A percentile compares a stretch with the other conserved stretches of the same genome.
These are phyloP conservation scores for Talaromyces sp. DNA, from an alignment of 2,329 filamentous ascomycete species.

Conservation along the genomic window DNA sequence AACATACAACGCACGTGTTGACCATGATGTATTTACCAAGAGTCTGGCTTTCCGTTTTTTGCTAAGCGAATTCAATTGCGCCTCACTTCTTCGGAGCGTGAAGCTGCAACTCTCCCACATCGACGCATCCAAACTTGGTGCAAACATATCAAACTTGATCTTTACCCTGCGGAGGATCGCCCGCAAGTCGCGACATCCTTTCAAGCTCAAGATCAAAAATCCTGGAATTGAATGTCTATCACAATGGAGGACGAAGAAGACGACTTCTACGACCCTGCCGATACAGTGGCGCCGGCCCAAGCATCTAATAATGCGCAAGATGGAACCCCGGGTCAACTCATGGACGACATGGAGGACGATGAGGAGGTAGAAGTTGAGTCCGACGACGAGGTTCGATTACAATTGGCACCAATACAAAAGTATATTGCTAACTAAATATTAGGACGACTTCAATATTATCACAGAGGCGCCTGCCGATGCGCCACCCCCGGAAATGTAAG, in stretches of 20 bases:
- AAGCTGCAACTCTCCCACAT: not conserved
- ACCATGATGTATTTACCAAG: too few relatives aligned
- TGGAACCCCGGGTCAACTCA: conserved; percentile 29
- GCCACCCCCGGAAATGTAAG: conserved; percentile 41
- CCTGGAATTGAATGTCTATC: conserved; percentile 12
- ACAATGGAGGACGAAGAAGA: conserved; percentile 53
- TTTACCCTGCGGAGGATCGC: conserved; percentile 18
- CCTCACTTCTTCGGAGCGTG: not conserved
- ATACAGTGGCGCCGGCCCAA: conserved; percentile 36
- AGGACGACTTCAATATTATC: conserved; percentile 56
- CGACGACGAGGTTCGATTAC: conserved; percentile 32
- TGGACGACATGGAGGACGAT: conserved; percentile 40
- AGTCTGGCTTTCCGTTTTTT: too few relatives aligned
- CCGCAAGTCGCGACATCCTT: conserved; percentile 14
- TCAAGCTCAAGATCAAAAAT: conserved; percentile 1
- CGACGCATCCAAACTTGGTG: conserved; percentile 5
- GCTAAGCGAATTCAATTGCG: not conserved
- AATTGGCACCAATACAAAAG: not conserved
- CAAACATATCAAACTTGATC: conserved; percentile 28
- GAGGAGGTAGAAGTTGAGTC: conserved; percentile 48
- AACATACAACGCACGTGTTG: too few relatives aligned
- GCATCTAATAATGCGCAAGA: conserved; percentile 33
- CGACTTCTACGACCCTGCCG: conserved; percentile 49
- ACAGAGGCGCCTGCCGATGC: conserved; percentile 50
- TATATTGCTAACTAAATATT: conserved; percentile 11